Conservation (phyloP, 192 early-diverging fungal species). For the Obelidium mucronatum region DNA sequence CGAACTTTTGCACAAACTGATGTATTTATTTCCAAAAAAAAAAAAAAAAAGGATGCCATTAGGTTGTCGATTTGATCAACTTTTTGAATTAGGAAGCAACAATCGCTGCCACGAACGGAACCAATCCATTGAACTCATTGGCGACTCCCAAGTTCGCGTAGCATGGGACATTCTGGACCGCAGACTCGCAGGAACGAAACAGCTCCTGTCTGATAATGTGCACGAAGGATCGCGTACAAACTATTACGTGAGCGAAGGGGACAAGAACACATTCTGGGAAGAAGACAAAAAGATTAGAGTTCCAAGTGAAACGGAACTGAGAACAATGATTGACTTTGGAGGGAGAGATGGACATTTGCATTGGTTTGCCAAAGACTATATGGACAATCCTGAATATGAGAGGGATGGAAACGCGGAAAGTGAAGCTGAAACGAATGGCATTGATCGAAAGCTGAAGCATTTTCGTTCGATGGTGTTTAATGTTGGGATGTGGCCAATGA, state of each 20-base stretch:
- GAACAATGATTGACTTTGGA: constrained; percentile 18
- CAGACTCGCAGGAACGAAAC: neutral
- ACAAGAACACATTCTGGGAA: neutral
- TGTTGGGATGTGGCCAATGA: constrained; percentile 16
- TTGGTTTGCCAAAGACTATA: constrained; percentile 4
- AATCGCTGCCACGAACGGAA: neutral
- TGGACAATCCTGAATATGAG: constrained; percentile 6
- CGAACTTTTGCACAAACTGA: neutral
- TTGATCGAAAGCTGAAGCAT: neutral
- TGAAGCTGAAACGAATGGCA: neutral
- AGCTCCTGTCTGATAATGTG: neutral
- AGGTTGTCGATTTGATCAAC: constrained; percentile 19
- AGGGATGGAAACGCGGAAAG: neutral
- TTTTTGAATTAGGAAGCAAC: constrained; percentile 4
- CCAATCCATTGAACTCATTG: neutral
- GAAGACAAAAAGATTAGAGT: neutral
- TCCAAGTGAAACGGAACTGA: neutral
- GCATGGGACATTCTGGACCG: neutral
- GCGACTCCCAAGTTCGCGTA: constrained; percentile 14
- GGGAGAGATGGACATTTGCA: constrained; percentile 26
- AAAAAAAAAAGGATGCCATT: constrained; percentile 7
- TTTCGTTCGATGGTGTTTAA: constrained; percentile 12
- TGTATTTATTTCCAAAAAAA: neutral
- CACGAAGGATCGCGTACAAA: constrained; percentile 10
- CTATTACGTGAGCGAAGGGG: neutral